phyloP scores from a whole-genome alignment of 805 yeast genomes.

The Starmerella powellii region DNA sequence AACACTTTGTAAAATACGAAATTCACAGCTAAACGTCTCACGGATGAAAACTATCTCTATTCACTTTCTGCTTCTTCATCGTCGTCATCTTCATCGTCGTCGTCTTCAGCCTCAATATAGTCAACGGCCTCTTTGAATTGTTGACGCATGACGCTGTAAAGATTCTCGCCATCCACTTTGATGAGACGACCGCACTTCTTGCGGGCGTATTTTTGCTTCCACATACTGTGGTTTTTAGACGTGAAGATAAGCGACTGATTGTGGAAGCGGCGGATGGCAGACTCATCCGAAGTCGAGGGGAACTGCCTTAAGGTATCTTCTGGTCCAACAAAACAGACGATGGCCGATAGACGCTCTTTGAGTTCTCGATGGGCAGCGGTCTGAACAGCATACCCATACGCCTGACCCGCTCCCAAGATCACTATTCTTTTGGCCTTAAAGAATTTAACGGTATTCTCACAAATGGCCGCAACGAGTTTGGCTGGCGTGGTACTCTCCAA shows the following conservation, averaged over 20 bases:
- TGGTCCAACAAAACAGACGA: slow-evolving; percentile 52
- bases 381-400: slow-evolving; percentile 77
- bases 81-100: slow-evolving; percentile 13
- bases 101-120: slow-evolving; percentile 38
- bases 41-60: no score
- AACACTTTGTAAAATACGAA: no score
- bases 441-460: slow-evolving; percentile 83
- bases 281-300: slow-evolving; percentile 80
- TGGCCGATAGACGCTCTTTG: slow-evolving; percentile 54
- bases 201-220: slow-evolving; percentile 75
- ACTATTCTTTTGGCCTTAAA: slow-evolving; percentile 60
- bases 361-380: slow-evolving; percentile 70
- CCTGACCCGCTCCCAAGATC: slow-evolving; percentile 80
- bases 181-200: slow-evolving; percentile 84
- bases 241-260: slow-evolving; percentile 76
- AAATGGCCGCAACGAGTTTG: slow-evolving; percentile 50
- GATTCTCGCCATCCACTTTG: slow-evolving; percentile 56
- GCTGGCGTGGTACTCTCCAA: slow-evolving; percentile 16
- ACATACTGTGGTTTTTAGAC: slow-evolving; percentile 59
- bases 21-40: no score
- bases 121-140: slow-evolving; percentile 77
- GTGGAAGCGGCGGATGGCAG: slow-evolving; percentile 83
- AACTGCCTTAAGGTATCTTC: slow-evolving; percentile 60
- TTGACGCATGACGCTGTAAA: slow-evolving; percentile 67
- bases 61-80: slow-evolving; percentile 10